Percentiles rank a stretch among this genome's conserved stretches.
Conservation (phyloP, 1,139 yeast species). For the Protomyces inouyei region DNA sequence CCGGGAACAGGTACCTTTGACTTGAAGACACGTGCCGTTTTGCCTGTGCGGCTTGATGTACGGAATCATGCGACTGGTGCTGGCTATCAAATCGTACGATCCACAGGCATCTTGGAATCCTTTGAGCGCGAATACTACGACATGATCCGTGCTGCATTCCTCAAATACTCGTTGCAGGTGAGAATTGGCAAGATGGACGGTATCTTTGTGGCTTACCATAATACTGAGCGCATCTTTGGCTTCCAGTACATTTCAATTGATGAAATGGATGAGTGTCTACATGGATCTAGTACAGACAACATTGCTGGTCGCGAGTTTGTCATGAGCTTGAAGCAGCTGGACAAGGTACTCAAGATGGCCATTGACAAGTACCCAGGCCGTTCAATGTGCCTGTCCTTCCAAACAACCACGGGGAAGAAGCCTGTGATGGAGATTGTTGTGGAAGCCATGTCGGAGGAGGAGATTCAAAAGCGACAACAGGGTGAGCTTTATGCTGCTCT, state of each 20-base stretch:
- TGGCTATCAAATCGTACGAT: slow-evolving; percentile 60
- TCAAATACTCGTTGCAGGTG: slow-evolving; percentile 86
- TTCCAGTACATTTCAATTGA: slow-evolving; percentile 77
- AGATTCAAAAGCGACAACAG: slow-evolving; percentile 8
- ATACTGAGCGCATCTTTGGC: slow-evolving; percentile 73
- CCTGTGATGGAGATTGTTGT: slow-evolving; percentile 18
- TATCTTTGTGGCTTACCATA: slow-evolving; percentile 85
- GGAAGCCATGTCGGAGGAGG: slow-evolving; percentile 23
- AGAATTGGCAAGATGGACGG: slow-evolving; percentile 97
- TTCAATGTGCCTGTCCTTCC: slow-evolving; percentile 22
- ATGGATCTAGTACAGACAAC: slow-evolving; percentile 47
- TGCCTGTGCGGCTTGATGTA: slow-evolving; percentile 75
- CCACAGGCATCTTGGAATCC: slow-evolving; percentile 65
- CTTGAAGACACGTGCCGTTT: slow-evolving; percentile 83
- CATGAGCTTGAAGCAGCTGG: slow-evolving; percentile 56
- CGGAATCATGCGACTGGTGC: slow-evolving; percentile 47
- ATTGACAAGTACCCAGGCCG: slow-evolving; percentile 36
- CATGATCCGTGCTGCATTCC: slow-evolving; percentile 65
- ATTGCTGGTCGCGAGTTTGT: slow-evolving; percentile 73
- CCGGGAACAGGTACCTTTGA: slow-evolving; percentile 95
- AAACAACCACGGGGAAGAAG: slow-evolving; percentile 6
- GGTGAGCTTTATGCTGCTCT: slow-evolving; percentile 17
- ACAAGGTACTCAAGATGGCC: slow-evolving; percentile 48
- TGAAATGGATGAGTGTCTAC: slow-evolving; percentile 61
- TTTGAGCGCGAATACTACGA: slow-evolving; percentile 76